Evolutionary conservation across 2,329 filamentous ascomycete genomes (phyloP).

Genomic region (Monosporascus sp.): DNA sequence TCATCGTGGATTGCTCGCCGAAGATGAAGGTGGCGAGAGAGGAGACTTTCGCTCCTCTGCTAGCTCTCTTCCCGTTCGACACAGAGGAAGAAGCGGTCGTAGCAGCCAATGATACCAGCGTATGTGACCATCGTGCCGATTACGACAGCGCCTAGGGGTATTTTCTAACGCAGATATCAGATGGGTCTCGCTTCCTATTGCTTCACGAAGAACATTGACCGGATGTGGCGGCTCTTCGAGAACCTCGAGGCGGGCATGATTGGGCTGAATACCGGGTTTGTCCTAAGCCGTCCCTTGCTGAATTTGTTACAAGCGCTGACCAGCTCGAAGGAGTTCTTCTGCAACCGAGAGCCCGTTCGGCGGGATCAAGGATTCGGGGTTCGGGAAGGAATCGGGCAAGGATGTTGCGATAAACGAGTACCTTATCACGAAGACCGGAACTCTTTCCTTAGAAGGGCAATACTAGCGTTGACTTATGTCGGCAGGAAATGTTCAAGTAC

Average conservation of each 20-base stretch:
- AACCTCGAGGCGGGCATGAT: slow-evolving; percentile 52
- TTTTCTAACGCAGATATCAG: slow-evolving; percentile 6
- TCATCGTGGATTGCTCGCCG: slow-evolving; percentile 43
- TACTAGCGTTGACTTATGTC: slow-evolving; percentile 16
- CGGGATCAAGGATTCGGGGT: slow-evolving; percentile 43
- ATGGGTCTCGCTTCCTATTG: slow-evolving; percentile 56
- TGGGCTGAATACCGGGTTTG: slow-evolving; percentile 35
- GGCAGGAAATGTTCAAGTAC: no score
- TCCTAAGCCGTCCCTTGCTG: neutral
- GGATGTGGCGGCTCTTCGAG: slow-evolving; percentile 53
- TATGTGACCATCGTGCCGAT: slow-evolving; percentile 6
- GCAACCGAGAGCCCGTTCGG: slow-evolving; percentile 41
- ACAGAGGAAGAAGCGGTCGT: slow-evolving; percentile 50
- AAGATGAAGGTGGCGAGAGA: slow-evolving; percentile 45
- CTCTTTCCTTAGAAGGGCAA: slow-evolving; percentile 35
- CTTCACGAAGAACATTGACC: slow-evolving; percentile 55
- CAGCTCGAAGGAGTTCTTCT: slow-evolving; percentile 29
- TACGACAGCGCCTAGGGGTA: neutral
- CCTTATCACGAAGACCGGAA: slow-evolving; percentile 40
- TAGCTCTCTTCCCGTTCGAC: slow-evolving; percentile 51
- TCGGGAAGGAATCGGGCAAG: slow-evolving; percentile 43
- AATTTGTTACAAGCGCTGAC: neutral
- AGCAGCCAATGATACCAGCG: slow-evolving; percentile 49
- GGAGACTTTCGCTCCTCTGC: slow-evolving; percentile 55
- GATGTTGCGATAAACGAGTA: slow-evolving; percentile 43